Evolutionary conservation across 768 basidiomycete genomes (phyloP), one percentile per base, ranked within the genome.

Genomic region (Sporobolomyces pararoseus): DNA sequence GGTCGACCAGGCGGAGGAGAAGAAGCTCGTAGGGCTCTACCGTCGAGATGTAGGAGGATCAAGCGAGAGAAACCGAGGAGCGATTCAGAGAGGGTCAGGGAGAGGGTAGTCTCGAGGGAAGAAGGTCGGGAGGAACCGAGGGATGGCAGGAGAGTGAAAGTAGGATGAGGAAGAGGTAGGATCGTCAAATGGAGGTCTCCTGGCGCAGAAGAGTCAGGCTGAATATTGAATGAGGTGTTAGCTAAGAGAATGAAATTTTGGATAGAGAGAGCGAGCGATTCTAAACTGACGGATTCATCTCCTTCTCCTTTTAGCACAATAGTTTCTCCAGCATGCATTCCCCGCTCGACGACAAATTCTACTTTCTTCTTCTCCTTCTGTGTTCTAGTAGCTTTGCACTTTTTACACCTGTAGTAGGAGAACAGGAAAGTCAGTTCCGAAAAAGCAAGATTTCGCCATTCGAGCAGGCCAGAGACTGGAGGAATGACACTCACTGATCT

Each of bases 61-160:
- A 97, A 88, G 32, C 95, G 86, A 54, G 88, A 89, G 81, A 99
- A 94, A n/a, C 95, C 95, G 62, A 96, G 84, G 14, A 98, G 84
- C 4, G 93, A 90, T 80, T 99, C 95, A 14, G 93, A 94, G 34
- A 98, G 83, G 0, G 91, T 94, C 65, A 99, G 88, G 53, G 87
- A 86, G 65, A 92, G 85, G 37, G 85, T 86, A 3, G 90, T 86
- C 46, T 89, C 82, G 37, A 99, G 84, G 77, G 94, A 89, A 68
- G 86, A 86, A 61, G 89, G 64, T 9, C 64, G 57, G 23, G 68
- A 42, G 9, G 73, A 71, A 53, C 59, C 89, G 16, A 88, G 87
- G 2, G 64, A 39, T 7, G 65, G 51, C n/a, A 47, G 6, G 44
- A 91, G 87, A 75, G 89, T 88, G 77, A 99, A 94, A 2, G 88